These are phyloP conservation scores for Spathaspora boniae DNA, from an alignment of 805 yeast genomes.

Conservation along the genomic window DNA sequence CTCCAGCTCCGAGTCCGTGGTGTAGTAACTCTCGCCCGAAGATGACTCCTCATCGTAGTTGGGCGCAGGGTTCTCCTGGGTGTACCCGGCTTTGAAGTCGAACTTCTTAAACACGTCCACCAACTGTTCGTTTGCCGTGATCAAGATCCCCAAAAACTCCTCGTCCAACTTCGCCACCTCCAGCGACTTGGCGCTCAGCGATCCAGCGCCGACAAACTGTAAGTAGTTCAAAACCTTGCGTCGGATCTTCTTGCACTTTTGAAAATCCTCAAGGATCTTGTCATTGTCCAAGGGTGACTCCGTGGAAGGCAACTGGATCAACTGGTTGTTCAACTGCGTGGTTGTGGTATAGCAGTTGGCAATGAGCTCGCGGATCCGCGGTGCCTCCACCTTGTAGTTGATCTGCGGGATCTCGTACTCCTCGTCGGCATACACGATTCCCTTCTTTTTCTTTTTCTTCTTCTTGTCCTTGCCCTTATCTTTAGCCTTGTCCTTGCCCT, in stretches of 20 bases:
- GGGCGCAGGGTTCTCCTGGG: constrained; percentile 38
- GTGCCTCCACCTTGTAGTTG: constrained; percentile 65
- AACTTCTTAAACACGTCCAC: constrained; percentile 68
- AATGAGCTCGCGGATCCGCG: constrained; percentile 62
- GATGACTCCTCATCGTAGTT: constrained; percentile 23
- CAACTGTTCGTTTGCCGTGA: constrained; percentile 87
- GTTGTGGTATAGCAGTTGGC: constrained; percentile 77
- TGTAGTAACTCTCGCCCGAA: constrained; percentile 36
- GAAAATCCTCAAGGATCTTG: constrained; percentile 62
- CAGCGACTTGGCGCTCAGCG: constrained; percentile 22
- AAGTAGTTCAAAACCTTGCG: constrained; percentile 76
- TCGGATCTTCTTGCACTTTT: constrained; percentile 70
- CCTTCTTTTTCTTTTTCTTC: constrained; percentile 14
- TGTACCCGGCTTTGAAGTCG: constrained; percentile 51
- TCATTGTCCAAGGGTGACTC: constrained; percentile 62
- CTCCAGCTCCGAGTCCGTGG: constrained; percentile 18
- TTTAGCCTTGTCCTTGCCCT: neutral
- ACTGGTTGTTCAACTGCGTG: constrained; percentile 58
- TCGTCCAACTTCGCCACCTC: constrained; percentile 49
- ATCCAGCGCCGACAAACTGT: constrained; percentile 66
- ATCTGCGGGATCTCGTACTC: constrained; percentile 64
- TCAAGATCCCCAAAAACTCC: constrained; percentile 80
- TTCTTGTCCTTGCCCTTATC: constrained; percentile 13
- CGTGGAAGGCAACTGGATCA: constrained; percentile 38
- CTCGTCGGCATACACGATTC: constrained; percentile 38